Percentiles rank a stretch among this genome's conserved stretches.
Evolutionary conservation across 2,329 filamentous ascomycete species (phyloP).

Genomic region (Colletotrichum trifolii): DNA sequence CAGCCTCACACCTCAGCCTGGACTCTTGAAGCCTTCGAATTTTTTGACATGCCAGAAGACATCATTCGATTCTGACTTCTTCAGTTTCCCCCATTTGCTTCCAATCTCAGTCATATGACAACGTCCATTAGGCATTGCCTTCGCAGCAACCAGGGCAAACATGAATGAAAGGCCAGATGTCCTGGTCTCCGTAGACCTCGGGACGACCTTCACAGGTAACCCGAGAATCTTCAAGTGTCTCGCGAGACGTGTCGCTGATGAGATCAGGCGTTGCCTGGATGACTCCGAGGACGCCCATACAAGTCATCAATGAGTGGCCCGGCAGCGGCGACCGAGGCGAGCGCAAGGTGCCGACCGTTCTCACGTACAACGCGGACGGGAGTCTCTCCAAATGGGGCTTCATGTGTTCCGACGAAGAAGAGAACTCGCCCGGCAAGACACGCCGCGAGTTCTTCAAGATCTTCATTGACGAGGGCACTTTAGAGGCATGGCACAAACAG

Average conservation of each 20-base stretch:
- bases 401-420: conserved; percentile 59
- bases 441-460: conserved; percentile 66
- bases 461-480: conserved; percentile 59
- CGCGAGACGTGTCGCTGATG: conserved; percentile 6
- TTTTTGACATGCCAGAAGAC: no score
- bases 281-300: conserved; percentile 51
- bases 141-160: not conserved
- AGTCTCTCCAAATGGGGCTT: conserved; percentile 64
- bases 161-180: conserved; percentile 38
- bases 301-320: conserved; percentile 64
- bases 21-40: no score
- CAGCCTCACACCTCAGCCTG: no score
- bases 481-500: conserved; percentile 54
- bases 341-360: conserved; percentile 64
- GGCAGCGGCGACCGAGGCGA: conserved; percentile 63
- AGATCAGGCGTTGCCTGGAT: conserved; percentile 50
- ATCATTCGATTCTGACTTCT: no score
- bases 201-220: conserved; percentile 58
- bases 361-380: conserved; percentile 57
- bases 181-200: conserved; percentile 56
- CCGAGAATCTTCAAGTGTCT: not conserved
- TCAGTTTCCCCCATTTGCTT: no score
- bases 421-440: conserved; percentile 48
- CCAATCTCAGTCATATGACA: no score
- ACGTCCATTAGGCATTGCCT: no score